Percentiles rank a stretch among this genome's conserved stretches.
These are phyloP conservation scores for Meyerozyma guilliermondii DNA, from an alignment of 1,139 yeast genomes.

Conservation along the genomic window DNA sequence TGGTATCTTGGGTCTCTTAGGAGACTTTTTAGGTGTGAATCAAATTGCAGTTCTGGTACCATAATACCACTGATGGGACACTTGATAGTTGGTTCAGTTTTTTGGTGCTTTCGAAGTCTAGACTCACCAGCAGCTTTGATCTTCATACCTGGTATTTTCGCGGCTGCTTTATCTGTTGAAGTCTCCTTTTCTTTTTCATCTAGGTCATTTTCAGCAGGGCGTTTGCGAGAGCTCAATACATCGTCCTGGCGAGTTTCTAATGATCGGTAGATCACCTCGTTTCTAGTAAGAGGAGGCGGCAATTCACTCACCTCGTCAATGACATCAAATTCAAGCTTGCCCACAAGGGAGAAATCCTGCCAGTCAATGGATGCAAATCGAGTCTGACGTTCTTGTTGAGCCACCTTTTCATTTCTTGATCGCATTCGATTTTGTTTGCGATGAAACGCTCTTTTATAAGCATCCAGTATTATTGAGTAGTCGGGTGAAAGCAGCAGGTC, in stretches of 20 bases:
- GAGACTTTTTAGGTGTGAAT: conserved; percentile 66
- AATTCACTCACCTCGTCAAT: conserved; percentile 60
- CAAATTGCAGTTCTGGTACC: conserved; percentile 69
- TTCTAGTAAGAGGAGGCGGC: conserved; percentile 55
- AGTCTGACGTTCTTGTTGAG: conserved; percentile 32
- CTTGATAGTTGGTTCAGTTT: conserved; percentile 39
- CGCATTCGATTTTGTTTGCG: conserved; percentile 30
- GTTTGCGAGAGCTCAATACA: conserved; percentile 2
- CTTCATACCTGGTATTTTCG: conserved; percentile 45
- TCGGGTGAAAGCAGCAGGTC: conserved; percentile 27
- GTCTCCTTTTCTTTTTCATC: conserved; percentile 1
- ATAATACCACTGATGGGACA: conserved; percentile 73
- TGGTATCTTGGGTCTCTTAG: conserved; percentile 76
- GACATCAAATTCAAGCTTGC: conserved; percentile 61
- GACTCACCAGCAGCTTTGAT: conserved; percentile 68
- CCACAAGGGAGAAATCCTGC: conserved; percentile 76
- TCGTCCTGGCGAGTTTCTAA: conserved; percentile 17
- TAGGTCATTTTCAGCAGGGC: conserved; percentile 4
- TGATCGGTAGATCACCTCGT: conserved; percentile 59
- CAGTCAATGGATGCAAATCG: conserved; percentile 81
- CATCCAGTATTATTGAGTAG: conserved; percentile 17
- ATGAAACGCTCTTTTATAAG: conserved; percentile 57
- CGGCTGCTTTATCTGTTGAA: conserved; percentile 3
- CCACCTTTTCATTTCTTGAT: conserved; percentile 20
- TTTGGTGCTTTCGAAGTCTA: conserved; percentile 35